phyloP scores from a whole-genome alignment of 768 basidiomycete genomes.

The Piloderma croceum region DNA sequence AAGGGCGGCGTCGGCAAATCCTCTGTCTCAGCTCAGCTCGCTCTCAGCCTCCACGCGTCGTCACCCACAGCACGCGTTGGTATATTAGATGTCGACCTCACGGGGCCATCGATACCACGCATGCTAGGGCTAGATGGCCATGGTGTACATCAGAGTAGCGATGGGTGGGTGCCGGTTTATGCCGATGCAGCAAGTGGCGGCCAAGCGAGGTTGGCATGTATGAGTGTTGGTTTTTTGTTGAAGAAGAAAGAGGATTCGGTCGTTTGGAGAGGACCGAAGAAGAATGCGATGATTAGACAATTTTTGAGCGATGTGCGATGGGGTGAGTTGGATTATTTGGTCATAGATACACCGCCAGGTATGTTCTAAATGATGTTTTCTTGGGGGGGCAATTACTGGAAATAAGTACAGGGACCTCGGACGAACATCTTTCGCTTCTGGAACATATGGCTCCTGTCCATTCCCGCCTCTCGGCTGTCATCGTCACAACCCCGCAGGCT shows the following conservation, averaged over 20 bases:
- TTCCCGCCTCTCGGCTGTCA: conserved; percentile 70
- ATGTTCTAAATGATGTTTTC: conserved; percentile 19
- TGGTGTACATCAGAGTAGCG: conserved; percentile 87
- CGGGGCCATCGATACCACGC: conserved; percentile 90
- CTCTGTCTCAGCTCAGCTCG: conserved; percentile 89
- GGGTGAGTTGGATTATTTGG: conserved; percentile 88
- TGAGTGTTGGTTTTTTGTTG: conserved; percentile 95
- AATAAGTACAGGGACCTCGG: conserved; percentile 76
- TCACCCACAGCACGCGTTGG: conserved; percentile 68
- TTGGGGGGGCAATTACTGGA: conserved; percentile 2
- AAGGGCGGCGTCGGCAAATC: conserved; percentile 99
- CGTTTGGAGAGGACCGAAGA: conserved; percentile 98
- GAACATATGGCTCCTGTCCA: conserved; percentile 89
- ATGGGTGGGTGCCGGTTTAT: conserved; percentile 98
- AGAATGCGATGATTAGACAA: conserved; percentile 97
- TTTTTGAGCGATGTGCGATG: conserved; percentile 92
- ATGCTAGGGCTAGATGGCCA: conserved; percentile 90
- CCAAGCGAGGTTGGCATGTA: conserved; percentile 74
- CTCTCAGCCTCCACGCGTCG: conserved; percentile 74
- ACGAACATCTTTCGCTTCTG: conserved; percentile 93
- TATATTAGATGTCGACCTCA: conserved; percentile 91
- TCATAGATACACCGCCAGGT: conserved; percentile 98
- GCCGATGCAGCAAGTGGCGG: conserved; percentile 58
- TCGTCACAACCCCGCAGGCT: conserved; percentile 97
- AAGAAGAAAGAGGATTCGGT: conserved; percentile 89